A percentile compares a stretch with the other conserved stretches of the same genome.
Evolutionary conservation across 1,284 basidiomycete genomes (phyloP).

Genomic region (Volvariella surrecta): DNA sequence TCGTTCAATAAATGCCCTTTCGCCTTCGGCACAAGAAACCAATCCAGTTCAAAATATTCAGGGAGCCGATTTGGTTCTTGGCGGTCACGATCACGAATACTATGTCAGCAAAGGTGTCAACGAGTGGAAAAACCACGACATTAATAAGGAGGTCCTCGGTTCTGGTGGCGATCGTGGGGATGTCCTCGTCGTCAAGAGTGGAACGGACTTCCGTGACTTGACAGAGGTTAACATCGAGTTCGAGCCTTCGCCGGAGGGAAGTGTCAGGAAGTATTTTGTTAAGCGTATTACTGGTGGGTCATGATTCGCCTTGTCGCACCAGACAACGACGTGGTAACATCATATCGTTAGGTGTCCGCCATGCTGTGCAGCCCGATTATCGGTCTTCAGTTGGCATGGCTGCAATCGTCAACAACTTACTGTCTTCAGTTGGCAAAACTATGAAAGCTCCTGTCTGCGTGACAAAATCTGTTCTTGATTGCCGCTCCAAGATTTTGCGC

Average conservation of each 20-base stretch:
- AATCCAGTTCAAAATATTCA: conserved; percentile 45
- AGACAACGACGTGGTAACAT: conserved; percentile 1
- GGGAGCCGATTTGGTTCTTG: conserved; percentile 80
- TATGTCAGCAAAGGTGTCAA: conserved; percentile 73
- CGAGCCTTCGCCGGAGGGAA: conserved; percentile 48
- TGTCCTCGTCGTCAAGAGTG: conserved; percentile 75
- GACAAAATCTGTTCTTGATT: conserved; percentile 62
- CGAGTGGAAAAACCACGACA: conserved; percentile 66
- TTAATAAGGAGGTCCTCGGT: conserved; percentile 50
- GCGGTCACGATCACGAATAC: conserved; percentile 89
- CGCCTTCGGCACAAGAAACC: conserved; percentile 41
- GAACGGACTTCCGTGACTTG: conserved; percentile 86
- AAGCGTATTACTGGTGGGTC: conserved; percentile 49
- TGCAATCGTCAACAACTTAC: conserved; percentile 53
- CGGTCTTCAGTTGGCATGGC: conserved; percentile 52
- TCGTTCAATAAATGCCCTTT: conserved; percentile 49
- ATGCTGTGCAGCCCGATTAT: conserved; percentile 51
- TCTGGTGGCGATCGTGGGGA: conserved; percentile 71
- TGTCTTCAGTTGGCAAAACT: conserved; percentile 65
- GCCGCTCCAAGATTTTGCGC: conserved; percentile 70
- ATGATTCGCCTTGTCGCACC: background rate
- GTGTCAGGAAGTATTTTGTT: conserved; percentile 63
- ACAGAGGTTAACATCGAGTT: conserved; percentile 68
- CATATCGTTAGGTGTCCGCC: conserved; percentile 48
- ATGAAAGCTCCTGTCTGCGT: conserved; percentile 71